Percentiles rank a stretch among this genome's conserved stretches.
phyloP scores from a whole-genome alignment of 192 early-diverging fungal species.

The Geranomyces variabilis region DNA sequence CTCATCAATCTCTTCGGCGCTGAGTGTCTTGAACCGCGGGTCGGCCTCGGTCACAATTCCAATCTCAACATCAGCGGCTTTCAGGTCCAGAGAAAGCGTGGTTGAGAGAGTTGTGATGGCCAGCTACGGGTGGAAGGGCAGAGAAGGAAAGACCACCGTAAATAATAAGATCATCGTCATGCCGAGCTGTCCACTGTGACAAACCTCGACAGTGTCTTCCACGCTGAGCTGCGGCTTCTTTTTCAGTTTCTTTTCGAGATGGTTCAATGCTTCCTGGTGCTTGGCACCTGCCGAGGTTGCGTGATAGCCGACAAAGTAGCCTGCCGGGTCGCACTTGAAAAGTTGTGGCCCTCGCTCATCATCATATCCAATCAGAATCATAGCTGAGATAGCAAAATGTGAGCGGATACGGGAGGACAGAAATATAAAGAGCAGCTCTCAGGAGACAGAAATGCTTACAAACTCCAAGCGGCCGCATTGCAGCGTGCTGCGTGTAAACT shows the following conservation, averaged over 20 bases:
- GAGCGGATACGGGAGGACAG: not conserved
- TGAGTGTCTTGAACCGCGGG: conserved; percentile 77
- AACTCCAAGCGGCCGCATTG: conserved; percentile 96
- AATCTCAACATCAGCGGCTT: conserved; percentile 94
- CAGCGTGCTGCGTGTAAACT: conserved; percentile 99
- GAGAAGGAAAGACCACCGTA: not conserved
- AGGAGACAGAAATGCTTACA: conserved; percentile 62
- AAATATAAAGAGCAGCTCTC: not conserved
- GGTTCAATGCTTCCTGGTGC: conserved; percentile 92
- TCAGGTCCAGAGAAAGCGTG: conserved; percentile 92
- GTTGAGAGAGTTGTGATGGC: conserved; percentile 93
- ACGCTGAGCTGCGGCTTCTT: conserved; percentile 75
- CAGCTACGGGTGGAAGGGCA: conserved; percentile 54
- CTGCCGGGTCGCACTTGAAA: conserved; percentile 98
- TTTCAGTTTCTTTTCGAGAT: conserved; percentile 98
- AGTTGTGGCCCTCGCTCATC: conserved; percentile 95
- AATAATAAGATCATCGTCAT: not conserved
- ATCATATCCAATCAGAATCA: conserved; percentile 97
- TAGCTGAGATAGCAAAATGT: conserved; percentile 57
- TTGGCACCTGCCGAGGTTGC: conserved; percentile 96
- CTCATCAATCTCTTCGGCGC: conserved; percentile 82
- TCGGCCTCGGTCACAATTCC: conserved; percentile 80
- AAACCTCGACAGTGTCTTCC: conserved; percentile 92
- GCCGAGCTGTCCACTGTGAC: not conserved
- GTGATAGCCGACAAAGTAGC: conserved; percentile 96